Conservation (phyloP, 495 filamentous ascomycete species). For the Venustampulla echinocandica region DNA sequence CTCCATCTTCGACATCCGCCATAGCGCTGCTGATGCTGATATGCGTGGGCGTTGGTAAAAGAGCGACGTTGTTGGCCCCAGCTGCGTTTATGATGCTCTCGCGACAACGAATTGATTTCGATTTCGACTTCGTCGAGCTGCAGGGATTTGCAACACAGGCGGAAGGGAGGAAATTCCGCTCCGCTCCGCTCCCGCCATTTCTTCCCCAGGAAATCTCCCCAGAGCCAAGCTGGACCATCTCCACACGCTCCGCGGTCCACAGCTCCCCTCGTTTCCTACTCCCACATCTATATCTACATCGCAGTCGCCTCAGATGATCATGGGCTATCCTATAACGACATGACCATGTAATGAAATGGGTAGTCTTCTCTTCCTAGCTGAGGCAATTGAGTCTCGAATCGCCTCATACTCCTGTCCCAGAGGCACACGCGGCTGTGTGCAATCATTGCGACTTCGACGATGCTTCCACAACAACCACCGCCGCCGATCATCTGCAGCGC, state of each 20-base stretch:
- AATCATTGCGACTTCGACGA: slow-evolving; percentile 17
- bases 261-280: not conserved
- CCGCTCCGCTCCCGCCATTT: not conserved
- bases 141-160: not conserved
- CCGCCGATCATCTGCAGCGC: no score
- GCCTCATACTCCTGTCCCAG: slow-evolving; percentile 15
- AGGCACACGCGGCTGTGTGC: slow-evolving; percentile 16
- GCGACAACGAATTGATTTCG: not conserved
- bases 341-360: slow-evolving; percentile 20
- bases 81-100: not conserved
- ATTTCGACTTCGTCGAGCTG: no score
- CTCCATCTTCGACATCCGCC: slow-evolving; percentile 64
- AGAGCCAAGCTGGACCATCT: not conserved
- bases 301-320: slow-evolving; percentile 3
- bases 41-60: not conserved
- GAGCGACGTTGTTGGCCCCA: not conserved
- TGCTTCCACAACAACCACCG: slow-evolving; percentile 10
- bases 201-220: slow-evolving; percentile 1
- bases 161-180: not conserved
- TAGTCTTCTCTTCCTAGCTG: slow-evolving; percentile 14
- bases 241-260: not conserved
- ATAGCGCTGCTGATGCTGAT: slow-evolving; percentile 31
- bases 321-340: slow-evolving; percentile 1
- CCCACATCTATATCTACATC: not conserved
- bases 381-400: slow-evolving; percentile 24